Base-by-base conservation (phyloP, 225 moss, liverwort and hornwort genomes). In the Polytrichum formosum region DNA sequence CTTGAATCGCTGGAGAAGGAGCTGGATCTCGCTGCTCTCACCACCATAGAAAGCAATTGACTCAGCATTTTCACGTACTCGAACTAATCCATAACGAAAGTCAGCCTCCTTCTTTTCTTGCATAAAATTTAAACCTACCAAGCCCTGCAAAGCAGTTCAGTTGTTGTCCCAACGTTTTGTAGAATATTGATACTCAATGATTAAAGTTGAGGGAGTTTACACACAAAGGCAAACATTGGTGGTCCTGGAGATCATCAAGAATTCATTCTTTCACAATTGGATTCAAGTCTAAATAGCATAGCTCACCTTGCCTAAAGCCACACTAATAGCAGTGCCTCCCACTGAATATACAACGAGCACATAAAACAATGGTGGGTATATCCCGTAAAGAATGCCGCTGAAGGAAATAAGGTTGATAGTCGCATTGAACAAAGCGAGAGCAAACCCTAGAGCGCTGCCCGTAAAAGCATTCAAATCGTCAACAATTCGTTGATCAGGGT, bases 21-120 rank as follows among this genome's bases (percentile, higher is more conserved):
- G 85, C 68, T 91, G 91, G 46, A 90, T 88, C 78, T 96, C 90
- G 77, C 83, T 93, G 64, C 77, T 68, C 76, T 96, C 93, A 63
- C 96, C 96, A 67, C 90, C 90, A 68, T 93, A 96, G 17, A 96
- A 96, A 54, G 96, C 93, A 72, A 96, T 96, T 54, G 96, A 92
- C 81, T 96, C 96, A 63, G 93, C 93, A 84, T 92, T 96, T 72
- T 96, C 93, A 56, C 89, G 81, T 23, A 86, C 90, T 59, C 84
- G 82, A 33, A 92, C 85, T 61, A 96, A 74, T 64, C 91, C 90
- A 77, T 92, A 89, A 19, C 90, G 81, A n/a, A 96, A 89, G 75
- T 96, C 87, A 28, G 91, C 91, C 77, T 96, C 96, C 56, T 76
- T 80, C 67, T 90, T 96, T 64, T 96, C 96, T 78, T 93, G 96